Conservation (phyloP, 768 basidiomycete genomes). For the Floccularia luteovirens region DNA sequence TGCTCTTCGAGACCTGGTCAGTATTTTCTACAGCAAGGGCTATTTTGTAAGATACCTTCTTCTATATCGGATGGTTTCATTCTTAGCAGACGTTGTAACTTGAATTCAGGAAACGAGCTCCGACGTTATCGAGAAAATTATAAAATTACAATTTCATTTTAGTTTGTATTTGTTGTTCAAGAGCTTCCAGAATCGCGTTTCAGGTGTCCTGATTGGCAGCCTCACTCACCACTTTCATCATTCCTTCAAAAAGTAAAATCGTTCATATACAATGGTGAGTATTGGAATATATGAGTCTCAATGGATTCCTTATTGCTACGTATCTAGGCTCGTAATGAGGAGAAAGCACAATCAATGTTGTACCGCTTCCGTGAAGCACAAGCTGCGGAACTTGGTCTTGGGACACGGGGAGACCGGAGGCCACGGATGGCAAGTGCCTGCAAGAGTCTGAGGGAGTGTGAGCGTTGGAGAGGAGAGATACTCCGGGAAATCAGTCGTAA, state of each 20-base stretch:
- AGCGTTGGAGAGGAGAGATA: slow-evolving; percentile 95
- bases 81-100: background rate
- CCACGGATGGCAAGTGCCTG: slow-evolving; percentile 90
- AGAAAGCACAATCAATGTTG: slow-evolving; percentile 94
- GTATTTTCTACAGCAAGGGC: background rate
- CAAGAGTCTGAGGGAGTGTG: slow-evolving; percentile 88
- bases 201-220: slow-evolving; percentile 2
- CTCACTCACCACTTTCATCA: background rate
- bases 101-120: background rate
- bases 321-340: slow-evolving; percentile 88
- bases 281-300: too few relatives aligned
- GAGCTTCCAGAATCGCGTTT: slow-evolving; percentile 6
- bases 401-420: slow-evolving; percentile 74
- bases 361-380: slow-evolving; percentile 97
- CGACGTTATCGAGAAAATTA: background rate
- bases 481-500: slow-evolving; percentile 91
- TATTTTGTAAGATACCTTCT: slow-evolving; percentile 19
- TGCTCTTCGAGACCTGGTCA: slow-evolving; percentile 42
- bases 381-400: slow-evolving; percentile 90
- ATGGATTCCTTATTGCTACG: slow-evolving; percentile 8
- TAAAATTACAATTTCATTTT: background rate
- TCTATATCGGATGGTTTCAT: slow-evolving; percentile 16
- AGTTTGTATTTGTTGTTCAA: slow-evolving; percentile 13
- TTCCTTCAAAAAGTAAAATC: background rate
- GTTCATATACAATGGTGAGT: slow-evolving; percentile 4